Conservation (phyloP, 129 eudicot genomes). For the Lactuca saligna region DNA sequence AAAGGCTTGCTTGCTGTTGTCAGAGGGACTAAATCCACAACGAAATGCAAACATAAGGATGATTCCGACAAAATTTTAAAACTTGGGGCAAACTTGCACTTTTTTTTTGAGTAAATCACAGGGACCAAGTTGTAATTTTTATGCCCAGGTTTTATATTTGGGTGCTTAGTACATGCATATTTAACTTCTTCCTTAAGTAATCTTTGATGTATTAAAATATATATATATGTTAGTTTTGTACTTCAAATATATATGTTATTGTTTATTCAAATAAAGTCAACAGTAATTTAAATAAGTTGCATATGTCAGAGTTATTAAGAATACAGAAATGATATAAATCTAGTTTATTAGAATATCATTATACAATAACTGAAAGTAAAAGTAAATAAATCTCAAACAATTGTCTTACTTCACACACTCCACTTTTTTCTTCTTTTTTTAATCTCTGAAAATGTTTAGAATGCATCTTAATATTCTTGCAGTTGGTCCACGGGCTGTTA, state of each 20-base stretch:
- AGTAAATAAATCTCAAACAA: neutral
- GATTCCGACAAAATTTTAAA: no score
- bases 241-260: neutral
- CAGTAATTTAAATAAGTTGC: neutral
- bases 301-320: neutral
- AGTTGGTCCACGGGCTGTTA: constrained; percentile 50
- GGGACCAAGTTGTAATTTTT: neutral
- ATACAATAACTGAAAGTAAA: no score
- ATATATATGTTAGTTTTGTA: neutral
- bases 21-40: neutral
- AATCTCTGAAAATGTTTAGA: neutral
- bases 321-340: neutral
- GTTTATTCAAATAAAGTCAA: neutral
- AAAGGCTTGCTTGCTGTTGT: neutral
- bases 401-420: neutral
- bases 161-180: no score
- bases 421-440: neutral
- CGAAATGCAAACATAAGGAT: neutral
- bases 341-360: no score
- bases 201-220: no score
- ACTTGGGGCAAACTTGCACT: neutral
- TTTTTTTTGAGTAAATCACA: neutral
- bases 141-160: neutral
- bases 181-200: no score
- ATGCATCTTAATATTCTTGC: constrained; percentile 15